Conservation (phyloP, 1,284 basidiomycete genomes). For the Marasmius fiardii region DNA sequence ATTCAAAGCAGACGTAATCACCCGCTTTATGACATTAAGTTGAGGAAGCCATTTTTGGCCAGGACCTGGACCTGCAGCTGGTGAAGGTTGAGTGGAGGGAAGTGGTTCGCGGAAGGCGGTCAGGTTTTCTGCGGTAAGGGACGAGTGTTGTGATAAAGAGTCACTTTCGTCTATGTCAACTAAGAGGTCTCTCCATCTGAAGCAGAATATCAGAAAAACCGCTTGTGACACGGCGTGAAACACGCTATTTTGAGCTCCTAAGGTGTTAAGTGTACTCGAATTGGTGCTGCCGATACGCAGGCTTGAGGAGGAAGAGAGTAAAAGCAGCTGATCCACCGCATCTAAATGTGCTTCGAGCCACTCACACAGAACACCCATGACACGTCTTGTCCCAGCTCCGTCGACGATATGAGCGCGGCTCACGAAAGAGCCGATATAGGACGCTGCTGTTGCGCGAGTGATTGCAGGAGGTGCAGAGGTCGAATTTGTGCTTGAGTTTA, state of each 20-base stretch:
- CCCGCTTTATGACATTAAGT: not conserved
- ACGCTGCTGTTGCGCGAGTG: conserved; percentile 85
- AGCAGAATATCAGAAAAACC: conserved; percentile 97
- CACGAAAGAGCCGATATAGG: conserved; percentile 92
- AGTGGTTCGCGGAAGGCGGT: conserved; percentile 59
- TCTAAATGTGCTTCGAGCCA: conserved; percentile 80
- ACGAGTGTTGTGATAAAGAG: conserved; percentile 20
- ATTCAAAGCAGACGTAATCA: conserved; percentile 1
- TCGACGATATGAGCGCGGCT: conserved; percentile 89
- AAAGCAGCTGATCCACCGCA: conserved; percentile 55
- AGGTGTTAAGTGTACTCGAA: conserved; percentile 29
- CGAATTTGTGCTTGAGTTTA: conserved; percentile 12
- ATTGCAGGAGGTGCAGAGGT: conserved; percentile 50
- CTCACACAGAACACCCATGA: conserved; percentile 81
- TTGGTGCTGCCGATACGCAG: conserved; percentile 22
- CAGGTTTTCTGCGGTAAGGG: conserved; percentile 79
- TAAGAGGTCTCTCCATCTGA: conserved; percentile 89
- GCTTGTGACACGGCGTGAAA: conserved; percentile 96
- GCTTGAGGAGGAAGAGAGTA: conserved; percentile 4
- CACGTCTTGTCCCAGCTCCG: conserved; percentile 69
- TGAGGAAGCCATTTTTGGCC: conserved; percentile 1
- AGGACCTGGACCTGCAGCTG: not conserved
- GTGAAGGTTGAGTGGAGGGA: not conserved
- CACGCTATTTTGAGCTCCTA: conserved; percentile 59
- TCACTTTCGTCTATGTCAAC: conserved; percentile 54